phyloP scores from a whole-genome alignment of 2,329 filamentous ascomycete species.

The Apiospora saccharicola region DNA sequence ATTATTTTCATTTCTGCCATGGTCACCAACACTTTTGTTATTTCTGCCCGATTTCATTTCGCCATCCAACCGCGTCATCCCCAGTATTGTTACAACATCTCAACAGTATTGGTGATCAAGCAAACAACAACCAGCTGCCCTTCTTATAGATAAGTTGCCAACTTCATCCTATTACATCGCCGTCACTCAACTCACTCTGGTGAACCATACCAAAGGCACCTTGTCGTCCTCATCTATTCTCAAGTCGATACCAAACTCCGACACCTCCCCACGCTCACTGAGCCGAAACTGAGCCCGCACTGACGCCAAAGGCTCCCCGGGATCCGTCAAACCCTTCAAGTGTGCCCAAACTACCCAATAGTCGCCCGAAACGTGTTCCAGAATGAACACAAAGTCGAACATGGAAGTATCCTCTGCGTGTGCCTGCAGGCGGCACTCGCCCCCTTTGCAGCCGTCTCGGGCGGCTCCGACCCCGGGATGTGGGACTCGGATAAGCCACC shows the following conservation, averaged over 20 bases:
- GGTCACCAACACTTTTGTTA: no score
- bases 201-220: neutral
- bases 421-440: slow-evolving; percentile 14
- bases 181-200: neutral
- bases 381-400: neutral
- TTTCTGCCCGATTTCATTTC: no score
- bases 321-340: neutral
- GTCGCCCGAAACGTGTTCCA: slow-evolving; percentile 26
- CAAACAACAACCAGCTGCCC: neutral
- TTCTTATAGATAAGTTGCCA: neutral
- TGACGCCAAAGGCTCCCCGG: neutral
- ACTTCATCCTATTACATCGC: neutral
- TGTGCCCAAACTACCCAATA: slow-evolving; percentile 25
- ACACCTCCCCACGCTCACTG: slow-evolving; percentile 25
- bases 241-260: slow-evolving; percentile 26
- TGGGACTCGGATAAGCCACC: no score
- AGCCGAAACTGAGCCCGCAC: slow-evolving; percentile 28
- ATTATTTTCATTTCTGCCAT: no score
- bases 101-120: no score
- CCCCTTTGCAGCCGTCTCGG: neutral
- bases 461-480: neutral
- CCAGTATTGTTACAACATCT: no score
- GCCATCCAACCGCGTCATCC: no score
- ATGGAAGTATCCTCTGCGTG: neutral
- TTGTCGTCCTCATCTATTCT: neutral